phyloP scores from a whole-genome alignment of 2,329 filamentous ascomycete genomes.

The Colletotrichum noveboracense region DNA sequence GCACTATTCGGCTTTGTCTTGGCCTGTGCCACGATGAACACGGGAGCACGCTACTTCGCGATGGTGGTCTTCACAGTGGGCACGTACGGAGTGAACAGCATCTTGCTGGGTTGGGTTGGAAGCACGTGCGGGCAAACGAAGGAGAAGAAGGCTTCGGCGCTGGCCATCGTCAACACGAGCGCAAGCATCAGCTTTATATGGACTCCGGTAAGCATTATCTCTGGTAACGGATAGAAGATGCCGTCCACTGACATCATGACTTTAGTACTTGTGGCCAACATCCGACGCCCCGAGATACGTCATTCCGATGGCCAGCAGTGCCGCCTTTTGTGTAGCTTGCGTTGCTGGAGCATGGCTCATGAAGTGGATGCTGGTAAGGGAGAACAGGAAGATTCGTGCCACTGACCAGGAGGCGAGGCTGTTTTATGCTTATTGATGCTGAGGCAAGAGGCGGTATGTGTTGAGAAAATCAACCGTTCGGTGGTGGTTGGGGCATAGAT shows the following conservation, averaged over 20 bases:
- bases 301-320: slow-evolving; percentile 36
- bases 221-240: rapidly evolving
- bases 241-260: not conserved
- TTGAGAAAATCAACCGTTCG: rapidly evolving
- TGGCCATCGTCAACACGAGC: slow-evolving; percentile 33
- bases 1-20: slow-evolving; percentile 34
- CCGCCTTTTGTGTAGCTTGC: slow-evolving; percentile 24
- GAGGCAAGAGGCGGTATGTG: rapidly evolving
- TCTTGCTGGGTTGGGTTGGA: slow-evolving; percentile 40
- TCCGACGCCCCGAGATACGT: slow-evolving; percentile 41
- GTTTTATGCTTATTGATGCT: slow-evolving; percentile 11
- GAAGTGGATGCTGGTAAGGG: slow-evolving; percentile 27
- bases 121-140: slow-evolving; percentile 41
- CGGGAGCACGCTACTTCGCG: slow-evolving; percentile 30
- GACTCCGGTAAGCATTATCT: slow-evolving; percentile 8
- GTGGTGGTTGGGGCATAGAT: not conserved
- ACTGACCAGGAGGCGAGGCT: slow-evolving; percentile 5
- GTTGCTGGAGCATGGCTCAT: slow-evolving; percentile 27
- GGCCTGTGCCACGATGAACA: slow-evolving; percentile 34
- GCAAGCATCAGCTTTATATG: slow-evolving; percentile 24
- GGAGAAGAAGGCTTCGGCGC: slow-evolving; percentile 41
- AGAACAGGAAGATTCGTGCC: slow-evolving; percentile 25
- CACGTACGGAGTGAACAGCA: slow-evolving; percentile 35
- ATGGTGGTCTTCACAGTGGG: slow-evolving; percentile 34
- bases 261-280: slow-evolving; percentile 41